Percentiles rank a stretch among this genome's conserved stretches.
phyloP scores from a whole-genome alignment of 2,329 filamentous ascomycete species.

The Colletotrichum godetiae region DNA sequence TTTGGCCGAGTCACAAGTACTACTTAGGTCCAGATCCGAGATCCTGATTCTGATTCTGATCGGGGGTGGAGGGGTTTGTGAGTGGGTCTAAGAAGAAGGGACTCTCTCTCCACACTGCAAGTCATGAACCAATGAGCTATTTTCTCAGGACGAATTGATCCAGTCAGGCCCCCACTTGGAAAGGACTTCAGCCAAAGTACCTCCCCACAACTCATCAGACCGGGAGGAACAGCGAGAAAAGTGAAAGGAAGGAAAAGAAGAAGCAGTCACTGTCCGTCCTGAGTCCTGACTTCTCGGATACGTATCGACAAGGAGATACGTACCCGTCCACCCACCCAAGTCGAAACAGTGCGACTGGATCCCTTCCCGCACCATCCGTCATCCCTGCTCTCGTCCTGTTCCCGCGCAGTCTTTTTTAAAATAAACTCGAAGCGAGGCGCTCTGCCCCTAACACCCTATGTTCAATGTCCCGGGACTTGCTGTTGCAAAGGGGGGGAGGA shows the following conservation, averaged over 20 bases:
- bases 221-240: not conserved
- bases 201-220: not conserved
- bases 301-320: conserved; percentile 11
- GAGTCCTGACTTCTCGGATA: not conserved
- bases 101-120: not conserved
- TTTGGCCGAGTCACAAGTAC: conserved; percentile 22
- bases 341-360: conserved; percentile 13
- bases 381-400: conserved; percentile 23
- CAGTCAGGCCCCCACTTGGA: not conserved
- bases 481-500: not conserved
- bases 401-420: conserved; percentile 25
- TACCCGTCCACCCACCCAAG: not conserved
- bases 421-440: conserved; percentile 31
- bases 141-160: not conserved
- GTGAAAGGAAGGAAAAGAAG: not conserved
- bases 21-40: conserved; percentile 27
- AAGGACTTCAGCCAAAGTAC: not conserved
- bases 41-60: conserved; percentile 33
- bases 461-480: conserved; percentile 9
- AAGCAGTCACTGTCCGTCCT: too few species aligned
- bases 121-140: not conserved
- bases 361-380: not conserved
- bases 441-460: not conserved
- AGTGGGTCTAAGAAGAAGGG: not conserved
- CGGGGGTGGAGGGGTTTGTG: not conserved